A percentile compares a stretch with the other conserved stretches of the same genome.
These are phyloP conservation scores for Teratosphaeria destructans DNA, from an alignment of 2,329 filamentous ascomycete species.

Conservation along the genomic window DNA sequence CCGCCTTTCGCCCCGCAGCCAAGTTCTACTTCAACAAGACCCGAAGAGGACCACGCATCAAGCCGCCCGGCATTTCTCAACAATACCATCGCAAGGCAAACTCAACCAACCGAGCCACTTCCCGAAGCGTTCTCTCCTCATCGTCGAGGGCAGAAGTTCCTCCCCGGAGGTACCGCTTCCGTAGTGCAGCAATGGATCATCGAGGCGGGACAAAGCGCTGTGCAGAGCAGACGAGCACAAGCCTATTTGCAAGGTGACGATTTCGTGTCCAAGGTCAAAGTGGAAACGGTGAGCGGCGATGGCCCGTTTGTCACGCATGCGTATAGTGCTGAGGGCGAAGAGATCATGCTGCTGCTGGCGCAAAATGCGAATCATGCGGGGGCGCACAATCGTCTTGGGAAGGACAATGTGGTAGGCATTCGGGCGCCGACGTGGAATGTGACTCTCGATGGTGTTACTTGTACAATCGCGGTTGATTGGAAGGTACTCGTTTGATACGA, in stretches of 20 bases:
- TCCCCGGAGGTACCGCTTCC: conserved; percentile 39
- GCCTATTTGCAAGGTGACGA: conserved; percentile 15
- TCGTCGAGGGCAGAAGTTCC: conserved; percentile 39
- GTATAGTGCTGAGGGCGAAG: conserved; percentile 5
- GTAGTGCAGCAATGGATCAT: conserved; percentile 43
- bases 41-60: background rate
- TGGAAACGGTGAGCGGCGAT: conserved; percentile 9
- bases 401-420: conserved; percentile 25
- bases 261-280: conserved; percentile 13
- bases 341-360: conserved; percentile 12
- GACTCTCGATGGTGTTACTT: conserved; percentile 24
- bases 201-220: conserved; percentile 27
- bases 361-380: conserved; percentile 6
- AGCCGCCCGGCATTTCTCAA: conserved; percentile 30
- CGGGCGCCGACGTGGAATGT: conserved; percentile 33
- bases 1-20: conserved; percentile 4
- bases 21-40: background rate
- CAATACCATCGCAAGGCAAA: conserved; percentile 23
- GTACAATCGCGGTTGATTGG: conserved; percentile 36
- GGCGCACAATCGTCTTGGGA: conserved; percentile 16
- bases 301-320: conserved; percentile 12
- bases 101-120: conserved; percentile 26
- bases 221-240: conserved; percentile 14
- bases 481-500: conserved; percentile 4
- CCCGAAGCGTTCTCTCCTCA: conserved; percentile 46